Base-by-base conservation (phyloP, 2,329 filamentous ascomycete genomes). In the Sphaerostilbella broomeana region DNA sequence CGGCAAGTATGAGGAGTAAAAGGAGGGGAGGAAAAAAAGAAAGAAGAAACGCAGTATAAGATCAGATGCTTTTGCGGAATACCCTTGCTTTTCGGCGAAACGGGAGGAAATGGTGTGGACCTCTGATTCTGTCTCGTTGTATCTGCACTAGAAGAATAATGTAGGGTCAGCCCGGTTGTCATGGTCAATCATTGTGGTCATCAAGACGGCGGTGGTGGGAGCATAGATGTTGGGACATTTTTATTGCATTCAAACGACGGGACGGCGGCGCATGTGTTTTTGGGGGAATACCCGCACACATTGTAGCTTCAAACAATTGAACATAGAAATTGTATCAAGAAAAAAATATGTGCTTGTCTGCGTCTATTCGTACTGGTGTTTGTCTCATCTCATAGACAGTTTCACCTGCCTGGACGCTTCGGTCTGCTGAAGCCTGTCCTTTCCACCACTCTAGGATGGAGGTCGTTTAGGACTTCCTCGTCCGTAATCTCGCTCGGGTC, bases 361-460 rank as follows among this genome's bases (percentile, higher is more conserved):
- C 21, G 21, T 49, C 45, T 47, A 33, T 49, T 39, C 35, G 38
- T 46, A 30, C 40, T 42, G 31, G 25, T 30, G 22, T 31, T n/a
- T 25, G 28, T 41, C 28, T 32, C 37, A 41, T 28, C 27, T 44
- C 33, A 16, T 37, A 27, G 29, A 21, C 13, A 21, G 18, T 6
- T 44, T 56, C 49, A 76, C 67, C 81, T 70, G 25, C 86, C 86
- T 5, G 86, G 86, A 54, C 84, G 75, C 76, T 87, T 89, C 19
- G 86, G 86, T 57, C 85, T 75, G 54, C 76, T 80, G 62, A 92
- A 92, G 0, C 71, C 77, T 57, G 78, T 74, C 60, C 81, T 81
- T 32, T 70, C 66, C 57, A 82, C 75, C 27, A 72, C 71, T 60
- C 78, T 77, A 30, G 80, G 80, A 50, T 84, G 79, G 52, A 88